Evolutionary conservation across 371 early-diverging fungal species (phyloP).

Genomic region (Apophysomyces trapeziformis): DNA sequence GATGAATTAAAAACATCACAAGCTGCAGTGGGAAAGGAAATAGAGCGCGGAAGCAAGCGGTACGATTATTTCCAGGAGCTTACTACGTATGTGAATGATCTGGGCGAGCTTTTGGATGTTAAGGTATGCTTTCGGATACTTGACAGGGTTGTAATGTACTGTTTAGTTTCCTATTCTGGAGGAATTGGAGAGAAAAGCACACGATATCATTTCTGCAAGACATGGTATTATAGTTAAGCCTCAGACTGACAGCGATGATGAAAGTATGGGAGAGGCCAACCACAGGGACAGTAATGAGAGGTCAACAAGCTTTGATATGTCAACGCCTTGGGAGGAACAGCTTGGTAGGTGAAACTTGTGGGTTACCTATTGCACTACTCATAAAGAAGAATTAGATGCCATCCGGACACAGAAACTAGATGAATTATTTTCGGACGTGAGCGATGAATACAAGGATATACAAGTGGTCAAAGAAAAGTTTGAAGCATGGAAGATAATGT

Average conservation of each 20-base stretch:
- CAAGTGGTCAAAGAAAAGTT: slow-evolving; percentile 60
- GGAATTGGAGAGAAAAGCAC: slow-evolving; percentile 59
- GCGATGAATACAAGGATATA: slow-evolving; percentile 59
- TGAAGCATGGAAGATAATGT: slow-evolving; percentile 68
- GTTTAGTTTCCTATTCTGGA: slow-evolving; percentile 66
- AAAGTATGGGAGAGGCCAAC: no score
- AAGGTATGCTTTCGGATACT: slow-evolving; percentile 45
- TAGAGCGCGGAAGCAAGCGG: slow-evolving; percentile 52
- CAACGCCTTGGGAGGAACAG: slow-evolving; percentile 33
- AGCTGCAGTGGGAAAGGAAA: slow-evolving; percentile 48
- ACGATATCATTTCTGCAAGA: slow-evolving; percentile 46
- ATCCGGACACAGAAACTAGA: slow-evolving; percentile 27
- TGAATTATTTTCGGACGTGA: slow-evolving; percentile 51
- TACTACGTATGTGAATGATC: slow-evolving; percentile 60
- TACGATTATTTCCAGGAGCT: slow-evolving; percentile 74
- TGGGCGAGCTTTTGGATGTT: slow-evolving; percentile 73
- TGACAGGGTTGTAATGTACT: neutral
- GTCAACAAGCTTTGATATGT: no score
- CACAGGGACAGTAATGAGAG: no score
- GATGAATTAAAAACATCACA: slow-evolving; percentile 35
- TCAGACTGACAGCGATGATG: slow-evolving; percentile 38
- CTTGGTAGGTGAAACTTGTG: slow-evolving; percentile 25
- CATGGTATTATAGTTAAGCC: slow-evolving; percentile 44
- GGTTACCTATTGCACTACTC: no score
- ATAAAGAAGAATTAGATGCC: slow-evolving; percentile 18